phyloP scores from a whole-genome alignment of 2,329 filamentous ascomycete species.

The Stachybotrys chlorohalonatus region DNA sequence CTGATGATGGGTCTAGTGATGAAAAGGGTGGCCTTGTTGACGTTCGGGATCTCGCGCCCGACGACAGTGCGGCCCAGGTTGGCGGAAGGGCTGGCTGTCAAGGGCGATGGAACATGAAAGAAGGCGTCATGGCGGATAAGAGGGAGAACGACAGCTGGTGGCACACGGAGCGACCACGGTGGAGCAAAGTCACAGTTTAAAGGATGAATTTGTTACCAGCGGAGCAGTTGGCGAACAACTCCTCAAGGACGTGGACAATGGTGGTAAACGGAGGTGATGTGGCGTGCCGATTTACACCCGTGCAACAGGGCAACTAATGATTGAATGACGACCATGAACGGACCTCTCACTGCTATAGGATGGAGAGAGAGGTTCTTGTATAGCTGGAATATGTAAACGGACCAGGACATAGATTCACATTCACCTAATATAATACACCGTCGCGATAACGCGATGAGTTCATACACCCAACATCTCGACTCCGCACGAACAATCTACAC shows the following conservation, averaged over 20 bases:
- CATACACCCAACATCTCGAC: too few relatives aligned
- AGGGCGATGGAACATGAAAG: slow-evolving; percentile 36
- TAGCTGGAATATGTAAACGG: too few relatives aligned
- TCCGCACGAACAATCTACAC: too few relatives aligned
- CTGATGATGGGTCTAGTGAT: slow-evolving; percentile 48
- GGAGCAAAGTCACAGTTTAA: slow-evolving; percentile 19
- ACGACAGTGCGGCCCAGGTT: slow-evolving; percentile 30
- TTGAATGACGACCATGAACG: neutral
- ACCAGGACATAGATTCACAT: too few relatives aligned
- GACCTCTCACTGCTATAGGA: too few relatives aligned
- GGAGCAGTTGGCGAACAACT: too few relatives aligned
- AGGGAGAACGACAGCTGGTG: slow-evolving; percentile 41
- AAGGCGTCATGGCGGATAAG: slow-evolving; percentile 28
- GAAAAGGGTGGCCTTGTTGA: slow-evolving; percentile 47
- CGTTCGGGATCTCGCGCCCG: slow-evolving; percentile 38
- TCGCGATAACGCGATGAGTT: too few relatives aligned
- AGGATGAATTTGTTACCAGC: too few relatives aligned
- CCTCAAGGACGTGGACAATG: too few relatives aligned
- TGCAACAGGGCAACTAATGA: neutral
- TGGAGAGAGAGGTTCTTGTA: too few relatives aligned
- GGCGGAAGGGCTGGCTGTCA: slow-evolving; percentile 30
- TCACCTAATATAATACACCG: too few relatives aligned
- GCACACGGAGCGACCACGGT: slow-evolving; percentile 39
- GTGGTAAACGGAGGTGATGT: neutral
- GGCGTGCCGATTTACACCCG: neutral